Evolutionary conservation across 306 rosid species (phyloP), one percentile per base, ranked within the genome.

Genomic region (Cicer arietinum): DNA sequence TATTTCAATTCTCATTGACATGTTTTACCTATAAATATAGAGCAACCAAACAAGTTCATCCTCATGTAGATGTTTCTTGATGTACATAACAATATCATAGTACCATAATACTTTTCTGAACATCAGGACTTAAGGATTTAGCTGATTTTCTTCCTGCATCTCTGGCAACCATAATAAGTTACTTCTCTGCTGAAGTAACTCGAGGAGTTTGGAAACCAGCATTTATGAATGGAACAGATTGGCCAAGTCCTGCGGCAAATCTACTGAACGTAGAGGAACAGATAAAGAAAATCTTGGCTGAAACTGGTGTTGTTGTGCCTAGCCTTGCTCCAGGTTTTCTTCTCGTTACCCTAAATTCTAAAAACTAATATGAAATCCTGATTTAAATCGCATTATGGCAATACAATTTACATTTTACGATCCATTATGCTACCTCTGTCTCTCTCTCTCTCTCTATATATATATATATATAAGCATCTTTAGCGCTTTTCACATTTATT

Each of bases 191-290:
- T 25, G 99, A 94, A 87, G 99, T 94, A 77, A 89, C 95, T 70
- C 84, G 99, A 9, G 96, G 97, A 47, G 87, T 94, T 72, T 94
- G 98, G 99, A 94, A 92, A 81, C 93, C 93, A 51, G 98, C 71
- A 74, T 90, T 85, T 78, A 94, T 94, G 99, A 94, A 94, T 67
- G 99, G 99, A 86, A 88, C 99, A 2, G 99, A 94, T 80, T 94
- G 99, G 99, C 99, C 99, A 11, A 94, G 99, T 74, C 99, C 98
- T 3, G 96, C 97, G 42, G 96, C 94, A 67, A 94, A 92, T 82
- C 86, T 94, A 65, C 83, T 82, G 71, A 82, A 88, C 48, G 99
- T 94, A 17, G 99, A 94, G 88, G 96, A 88, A 75, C 98, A 92
- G 83, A 90, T 94, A 59, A 94, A 82, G 81, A 92, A 89, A 86